Conservation (phyloP, 768 basidiomycete genomes). For the Termitomyces eurrhizus region DNA sequence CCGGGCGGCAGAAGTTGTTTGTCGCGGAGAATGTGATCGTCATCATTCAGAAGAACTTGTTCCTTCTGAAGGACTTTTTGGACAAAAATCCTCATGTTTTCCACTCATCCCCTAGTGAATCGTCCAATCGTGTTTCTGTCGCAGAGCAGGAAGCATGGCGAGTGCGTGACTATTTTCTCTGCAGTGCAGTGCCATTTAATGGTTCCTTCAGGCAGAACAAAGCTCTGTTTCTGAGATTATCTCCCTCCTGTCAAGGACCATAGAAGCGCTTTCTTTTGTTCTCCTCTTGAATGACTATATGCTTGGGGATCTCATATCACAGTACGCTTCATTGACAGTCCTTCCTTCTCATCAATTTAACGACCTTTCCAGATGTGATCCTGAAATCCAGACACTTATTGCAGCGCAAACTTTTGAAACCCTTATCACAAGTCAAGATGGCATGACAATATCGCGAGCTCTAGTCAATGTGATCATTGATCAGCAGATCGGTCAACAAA, state of each 20-base stretch:
- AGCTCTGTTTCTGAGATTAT: constrained; percentile 76
- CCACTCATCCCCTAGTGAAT: constrained; percentile 73
- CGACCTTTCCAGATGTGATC: constrained; percentile 54
- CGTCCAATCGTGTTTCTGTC: constrained; percentile 50
- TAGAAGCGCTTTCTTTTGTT: constrained; percentile 93
- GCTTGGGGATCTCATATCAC: constrained; percentile 76
- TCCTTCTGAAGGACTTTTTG: constrained; percentile 70
- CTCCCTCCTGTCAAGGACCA: constrained; percentile 73
- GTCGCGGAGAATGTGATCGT: constrained; percentile 60
- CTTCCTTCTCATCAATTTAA: neutral
- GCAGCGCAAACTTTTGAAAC: constrained; percentile 77
- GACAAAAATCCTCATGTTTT: constrained; percentile 84
- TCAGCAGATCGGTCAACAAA: constrained; percentile 96
- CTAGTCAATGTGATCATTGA: constrained; percentile 96
- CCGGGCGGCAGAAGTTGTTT: constrained; percentile 52
- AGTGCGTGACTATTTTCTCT: constrained; percentile 36
- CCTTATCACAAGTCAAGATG: constrained; percentile 79
- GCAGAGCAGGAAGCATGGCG: constrained; percentile 89
- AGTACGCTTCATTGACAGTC: constrained; percentile 43
- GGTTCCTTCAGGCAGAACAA: constrained; percentile 63
- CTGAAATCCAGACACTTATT: constrained; percentile 66
- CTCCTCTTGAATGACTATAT: constrained; percentile 90
- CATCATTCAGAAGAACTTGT: constrained; percentile 76
- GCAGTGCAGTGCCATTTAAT: constrained; percentile 5
- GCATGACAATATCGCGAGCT: constrained; percentile 83